A percentile compares a stretch with the other conserved stretches of the same genome.
Conservation (phyloP, 164 flowering plant genomes). For the Taxillus chinensis region DNA sequence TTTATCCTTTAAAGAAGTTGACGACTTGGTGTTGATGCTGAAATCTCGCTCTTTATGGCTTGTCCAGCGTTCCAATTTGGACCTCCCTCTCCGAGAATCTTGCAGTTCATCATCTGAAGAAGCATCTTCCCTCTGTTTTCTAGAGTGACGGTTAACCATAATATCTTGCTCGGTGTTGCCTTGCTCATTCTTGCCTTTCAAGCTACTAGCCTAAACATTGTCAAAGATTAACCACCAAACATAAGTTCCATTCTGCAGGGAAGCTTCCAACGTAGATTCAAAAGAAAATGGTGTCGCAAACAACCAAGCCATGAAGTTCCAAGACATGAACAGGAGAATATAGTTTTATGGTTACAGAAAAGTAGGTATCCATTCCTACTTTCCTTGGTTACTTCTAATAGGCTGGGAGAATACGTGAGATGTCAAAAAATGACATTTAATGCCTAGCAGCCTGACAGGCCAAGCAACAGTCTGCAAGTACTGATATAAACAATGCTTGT, state of each 20-base stretch:
- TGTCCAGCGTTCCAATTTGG: constrained; percentile 85
- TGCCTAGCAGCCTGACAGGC: no score
- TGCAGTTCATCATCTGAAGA: constrained; percentile 67
- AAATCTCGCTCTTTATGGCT: constrained; percentile 80
- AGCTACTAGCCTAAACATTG: constrained; percentile 14
- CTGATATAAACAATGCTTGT: no score
- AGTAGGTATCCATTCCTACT: no score
- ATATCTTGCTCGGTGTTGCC: constrained; percentile 22
- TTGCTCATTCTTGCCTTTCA: constrained; percentile 21
- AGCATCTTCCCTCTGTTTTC: constrained; percentile 52
- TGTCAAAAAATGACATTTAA: no score
- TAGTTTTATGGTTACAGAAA: no score
- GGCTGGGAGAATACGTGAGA: no score
- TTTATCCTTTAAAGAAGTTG: constrained; percentile 39
- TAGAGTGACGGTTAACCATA: constrained; percentile 24
- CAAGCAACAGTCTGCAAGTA: no score
- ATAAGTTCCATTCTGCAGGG: constrained; percentile 17
- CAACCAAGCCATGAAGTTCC: not conserved
- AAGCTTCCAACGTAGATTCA: not conserved
- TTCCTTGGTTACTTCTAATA: no score
- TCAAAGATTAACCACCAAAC: constrained; percentile 7
- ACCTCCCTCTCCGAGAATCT: constrained; percentile 63
- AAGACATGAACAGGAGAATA: not conserved
- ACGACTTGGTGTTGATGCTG: constrained; percentile 23
- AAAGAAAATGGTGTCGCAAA: not conserved